Conservation (phyloP, 352 stramenopile genomes). For the Phytophthora hibernalis region DNA sequence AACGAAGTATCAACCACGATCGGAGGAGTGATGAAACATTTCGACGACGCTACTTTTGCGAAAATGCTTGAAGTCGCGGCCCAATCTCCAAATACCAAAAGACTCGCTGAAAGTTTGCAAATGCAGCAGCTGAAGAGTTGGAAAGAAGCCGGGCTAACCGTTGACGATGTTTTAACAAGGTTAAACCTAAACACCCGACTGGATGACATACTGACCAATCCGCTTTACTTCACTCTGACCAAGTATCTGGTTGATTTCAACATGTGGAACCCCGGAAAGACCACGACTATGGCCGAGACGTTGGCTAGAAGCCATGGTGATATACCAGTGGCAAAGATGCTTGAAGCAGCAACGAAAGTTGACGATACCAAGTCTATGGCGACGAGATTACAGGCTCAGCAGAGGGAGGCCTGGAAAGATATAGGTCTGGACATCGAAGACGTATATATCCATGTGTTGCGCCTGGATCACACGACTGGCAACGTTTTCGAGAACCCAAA, state of each 20-base stretch:
- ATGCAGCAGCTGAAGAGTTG: constrained; percentile 1
- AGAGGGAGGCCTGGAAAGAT: too few relatives aligned
- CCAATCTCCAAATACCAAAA: background rate
- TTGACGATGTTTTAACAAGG: background rate
- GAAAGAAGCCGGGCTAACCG: background rate
- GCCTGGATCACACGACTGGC: background rate
- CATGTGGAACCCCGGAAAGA: constrained; percentile 1
- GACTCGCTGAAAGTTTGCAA: background rate
- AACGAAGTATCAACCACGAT: too few relatives aligned
- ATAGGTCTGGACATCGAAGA: background rate
- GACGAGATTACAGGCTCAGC: constrained; percentile 6
- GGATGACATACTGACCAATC: background rate
- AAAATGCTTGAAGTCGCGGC: background rate
- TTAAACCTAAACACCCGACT: background rate
- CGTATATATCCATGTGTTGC: constrained; percentile 3
- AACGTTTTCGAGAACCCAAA: constrained; percentile 3
- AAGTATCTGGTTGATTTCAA: constrained; percentile 8
- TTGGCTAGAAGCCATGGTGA: background rate
- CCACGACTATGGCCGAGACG: background rate
- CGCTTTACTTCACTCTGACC: background rate
- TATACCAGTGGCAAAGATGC: background rate
- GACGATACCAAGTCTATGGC: background rate
- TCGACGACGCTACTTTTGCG: background rate
- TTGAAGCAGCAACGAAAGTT: background rate
- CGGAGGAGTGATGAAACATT: background rate